Percentiles rank a stretch among this genome's conserved stretches.
Conservation (phyloP, 1,139 yeast genomes). For the Geotrichum candidum region DNA sequence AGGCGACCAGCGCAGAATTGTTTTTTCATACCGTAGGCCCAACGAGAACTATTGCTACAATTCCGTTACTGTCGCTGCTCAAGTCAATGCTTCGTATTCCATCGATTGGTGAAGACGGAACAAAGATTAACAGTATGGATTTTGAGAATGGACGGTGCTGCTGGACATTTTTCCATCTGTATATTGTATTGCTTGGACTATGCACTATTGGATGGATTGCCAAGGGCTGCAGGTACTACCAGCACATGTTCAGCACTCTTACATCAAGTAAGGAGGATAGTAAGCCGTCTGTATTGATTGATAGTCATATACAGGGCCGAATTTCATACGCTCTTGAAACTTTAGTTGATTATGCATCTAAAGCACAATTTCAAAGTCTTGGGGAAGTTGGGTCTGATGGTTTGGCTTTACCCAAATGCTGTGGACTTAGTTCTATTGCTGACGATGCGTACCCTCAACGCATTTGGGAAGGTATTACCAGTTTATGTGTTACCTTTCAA, state of each 20-base stretch:
- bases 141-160: slow-evolving; percentile 5
- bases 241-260: slow-evolving; percentile 1
- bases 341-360: slow-evolving; percentile 25
- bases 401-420: background rate
- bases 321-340: slow-evolving; percentile 32
- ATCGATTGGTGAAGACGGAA: slow-evolving; percentile 21
- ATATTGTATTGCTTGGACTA: slow-evolving; percentile 29
- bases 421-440: background rate
- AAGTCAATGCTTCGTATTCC: slow-evolving; percentile 34
- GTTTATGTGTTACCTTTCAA: slow-evolving; percentile 7
- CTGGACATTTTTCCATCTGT: slow-evolving; percentile 29
- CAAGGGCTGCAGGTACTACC: slow-evolving; percentile 4
- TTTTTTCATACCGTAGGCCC: slow-evolving; percentile 31
- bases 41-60: slow-evolving; percentile 22
- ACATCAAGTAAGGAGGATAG: background rate
- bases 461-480: slow-evolving; percentile 11
- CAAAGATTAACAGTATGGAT: background rate
- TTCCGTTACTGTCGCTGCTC: slow-evolving; percentile 31
- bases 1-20: slow-evolving; percentile 25
- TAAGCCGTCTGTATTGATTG: slow-evolving; percentile 10
- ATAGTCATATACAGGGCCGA: slow-evolving; percentile 28
- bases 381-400: background rate
- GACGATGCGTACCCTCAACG: background rate
- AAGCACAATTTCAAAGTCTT: background rate
- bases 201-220: slow-evolving; percentile 27